phyloP scores from a whole-genome alignment of 2,329 filamentous ascomycete genomes.

The Aspergillus luchuensis region DNA sequence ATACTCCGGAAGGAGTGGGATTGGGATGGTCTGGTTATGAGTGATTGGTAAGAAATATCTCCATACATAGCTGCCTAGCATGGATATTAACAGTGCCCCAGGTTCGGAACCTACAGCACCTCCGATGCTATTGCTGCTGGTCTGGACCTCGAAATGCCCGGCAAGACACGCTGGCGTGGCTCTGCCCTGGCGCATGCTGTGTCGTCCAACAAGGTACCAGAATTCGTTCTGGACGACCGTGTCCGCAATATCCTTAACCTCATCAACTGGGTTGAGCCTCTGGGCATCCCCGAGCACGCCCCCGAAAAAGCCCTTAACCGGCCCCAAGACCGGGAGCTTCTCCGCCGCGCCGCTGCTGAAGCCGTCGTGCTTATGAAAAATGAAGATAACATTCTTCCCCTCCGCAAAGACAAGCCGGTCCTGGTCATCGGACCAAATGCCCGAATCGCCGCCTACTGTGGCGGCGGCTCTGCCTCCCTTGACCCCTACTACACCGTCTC shows the following conservation, averaged over 20 bases:
- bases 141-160: conserved; percentile 52
- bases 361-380: conserved; percentile 76
- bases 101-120: conserved; percentile 51
- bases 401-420: conserved; percentile 49
- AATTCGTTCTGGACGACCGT: conserved; percentile 60
- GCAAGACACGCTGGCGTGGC: conserved; percentile 48
- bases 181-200: conserved; percentile 47
- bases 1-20: conserved; percentile 51
- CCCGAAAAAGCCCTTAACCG: conserved; percentile 60
- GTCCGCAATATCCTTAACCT: conserved; percentile 60
- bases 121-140: conserved; percentile 49
- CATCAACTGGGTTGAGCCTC: conserved; percentile 59
- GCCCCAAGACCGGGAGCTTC: conserved; percentile 62
- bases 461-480: conserved; percentile 65
- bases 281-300: conserved; percentile 58
- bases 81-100: conserved; percentile 15
- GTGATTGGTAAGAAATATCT: conserved; percentile 42
- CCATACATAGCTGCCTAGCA: too few relatives aligned
- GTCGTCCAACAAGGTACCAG: conserved; percentile 58
- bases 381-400: conserved; percentile 62
- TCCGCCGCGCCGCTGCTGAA: conserved; percentile 67
- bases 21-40: conserved; percentile 51
- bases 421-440: conserved; percentile 60
- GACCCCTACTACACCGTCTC: conserved; percentile 49
- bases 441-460: conserved; percentile 53